These are phyloP conservation scores for Magnaporthiopsis rhizophila DNA, from an alignment of 2,329 filamentous ascomycete species.

Conservation along the genomic window DNA sequence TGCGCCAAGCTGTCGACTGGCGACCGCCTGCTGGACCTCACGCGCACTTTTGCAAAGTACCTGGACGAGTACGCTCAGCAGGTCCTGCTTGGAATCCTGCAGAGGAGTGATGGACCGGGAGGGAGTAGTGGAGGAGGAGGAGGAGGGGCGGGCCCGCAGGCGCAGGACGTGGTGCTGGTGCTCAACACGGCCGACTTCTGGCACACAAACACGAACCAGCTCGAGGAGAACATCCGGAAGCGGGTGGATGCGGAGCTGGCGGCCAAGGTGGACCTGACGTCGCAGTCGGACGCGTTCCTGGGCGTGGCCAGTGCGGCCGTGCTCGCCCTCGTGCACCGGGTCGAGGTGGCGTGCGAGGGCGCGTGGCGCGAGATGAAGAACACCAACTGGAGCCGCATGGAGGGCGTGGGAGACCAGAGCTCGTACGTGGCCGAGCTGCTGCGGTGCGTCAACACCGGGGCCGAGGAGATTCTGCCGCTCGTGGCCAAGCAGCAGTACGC, in stretches of 20 bases:
- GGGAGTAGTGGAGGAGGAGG: no score
- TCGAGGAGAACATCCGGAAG: slow-evolving; percentile 90
- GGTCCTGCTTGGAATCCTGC: slow-evolving; percentile 67
- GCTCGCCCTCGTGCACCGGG: slow-evolving; percentile 71
- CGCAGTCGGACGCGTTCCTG: slow-evolving; percentile 90
- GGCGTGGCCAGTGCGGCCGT: slow-evolving; percentile 87
- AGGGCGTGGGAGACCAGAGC: slow-evolving; percentile 88
- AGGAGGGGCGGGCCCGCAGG: slow-evolving; percentile 25
- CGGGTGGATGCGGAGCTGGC: slow-evolving; percentile 75
- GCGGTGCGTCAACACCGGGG: slow-evolving; percentile 60
- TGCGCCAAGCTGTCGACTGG: slow-evolving; percentile 94
- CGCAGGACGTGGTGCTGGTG: slow-evolving; percentile 77
- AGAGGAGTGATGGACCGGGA: slow-evolving; percentile 30
- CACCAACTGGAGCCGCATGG: slow-evolving; percentile 89
- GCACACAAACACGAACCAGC: slow-evolving; percentile 77
- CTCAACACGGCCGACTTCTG: slow-evolving; percentile 98
- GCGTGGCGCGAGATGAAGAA: slow-evolving; percentile 97
- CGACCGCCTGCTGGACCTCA: slow-evolving; percentile 75
- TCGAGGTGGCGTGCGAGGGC: slow-evolving; percentile 74
- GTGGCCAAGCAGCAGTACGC: slow-evolving; percentile 91
- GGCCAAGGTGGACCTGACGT: slow-evolving; percentile 75
- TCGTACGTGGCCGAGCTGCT: slow-evolving; percentile 82
- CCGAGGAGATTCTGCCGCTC: slow-evolving; percentile 66
- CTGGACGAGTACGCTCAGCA: slow-evolving; percentile 93
- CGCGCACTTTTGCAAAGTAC: slow-evolving; percentile 82